Base-by-base conservation (phyloP, 768 basidiomycete genomes). In the Tricholoma hemisulphureum region DNA sequence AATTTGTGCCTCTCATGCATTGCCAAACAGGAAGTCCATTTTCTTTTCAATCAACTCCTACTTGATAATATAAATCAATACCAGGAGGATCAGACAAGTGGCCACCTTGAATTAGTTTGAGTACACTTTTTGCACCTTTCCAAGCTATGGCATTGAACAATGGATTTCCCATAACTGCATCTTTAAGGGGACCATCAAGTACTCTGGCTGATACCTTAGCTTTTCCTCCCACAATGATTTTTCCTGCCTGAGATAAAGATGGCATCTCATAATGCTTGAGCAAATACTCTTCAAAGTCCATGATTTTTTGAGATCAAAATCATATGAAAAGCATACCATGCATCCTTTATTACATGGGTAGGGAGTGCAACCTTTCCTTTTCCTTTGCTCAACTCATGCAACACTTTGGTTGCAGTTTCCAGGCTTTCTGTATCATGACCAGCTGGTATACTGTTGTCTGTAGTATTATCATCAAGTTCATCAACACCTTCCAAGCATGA, bases 161-260 rank as follows among this genome's bases (percentile, higher is more conserved):
- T 18, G 67, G 63, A 2, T 63, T 39, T 2, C 61, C 59, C 2
- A 65, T 62, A 23, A 55, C 60, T 0, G 65, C 56, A 62, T 71
- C 70, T 53, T 72, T 65, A 6, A 72, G 49, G 1, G 68, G 67
- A 0, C 69, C 70, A 53, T 58, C 3, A 70, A 11, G 32, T 14
- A 32, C 37, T 39, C 20, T 18, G n/a, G n/a, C 20, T 39, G 37
- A 39, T 39, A n/a, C n/a, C n/a, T n/a, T n/a, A n/a, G n/a, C n/a
- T n/a, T n/a, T n/a, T n/a, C n/a, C n/a, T n/a, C n/a, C 37, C 37
- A 39, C 20, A 18, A 39, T 39, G 37, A 18, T 18, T 39, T 39
- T 18, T 39, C n/a, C 37, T 20, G 18, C n/a, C 9, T 20, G 18
- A 39, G 37, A 39, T 39, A 18, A 39, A 39, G n/a, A 39, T 39